Evolutionary conservation across 139 green algal genomes (phyloP).

Genomic region (Coelastrella sp.): DNA sequence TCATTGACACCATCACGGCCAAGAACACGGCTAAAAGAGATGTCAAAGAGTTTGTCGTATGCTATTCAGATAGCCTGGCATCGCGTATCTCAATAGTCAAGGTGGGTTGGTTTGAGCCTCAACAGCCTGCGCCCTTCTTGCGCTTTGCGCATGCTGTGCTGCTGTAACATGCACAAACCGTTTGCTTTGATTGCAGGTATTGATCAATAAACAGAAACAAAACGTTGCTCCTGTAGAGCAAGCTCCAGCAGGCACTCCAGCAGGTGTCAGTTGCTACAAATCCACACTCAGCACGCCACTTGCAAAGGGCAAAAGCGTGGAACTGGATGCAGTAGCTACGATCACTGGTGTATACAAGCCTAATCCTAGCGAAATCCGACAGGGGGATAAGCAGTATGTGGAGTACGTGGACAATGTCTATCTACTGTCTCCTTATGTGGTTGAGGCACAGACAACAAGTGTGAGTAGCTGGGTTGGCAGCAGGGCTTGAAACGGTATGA

Average conservation of each 20-base stretch:
- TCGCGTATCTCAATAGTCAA: constrained; percentile 52
- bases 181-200: constrained; percentile 4
- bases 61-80: constrained; percentile 35
- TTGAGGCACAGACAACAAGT: constrained; percentile 68
- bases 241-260: constrained; percentile 44
- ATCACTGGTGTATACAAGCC: constrained; percentile 69
- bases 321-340: constrained; percentile 49
- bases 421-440: constrained; percentile 75
- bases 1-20: constrained; percentile 60
- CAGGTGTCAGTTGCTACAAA: constrained; percentile 57
- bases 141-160: not conserved
- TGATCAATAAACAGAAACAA: constrained; percentile 29
- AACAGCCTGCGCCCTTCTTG: not conserved
- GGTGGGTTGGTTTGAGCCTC: constrained; percentile 45
- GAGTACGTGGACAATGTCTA: constrained; percentile 70
- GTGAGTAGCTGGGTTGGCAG: constrained; percentile 42
- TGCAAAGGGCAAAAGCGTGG: constrained; percentile 12
- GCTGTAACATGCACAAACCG: too few species aligned
- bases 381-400: constrained; percentile 82
- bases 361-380: constrained; percentile 69
- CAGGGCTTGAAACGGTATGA: too few species aligned
- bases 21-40: constrained; percentile 60
- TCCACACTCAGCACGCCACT: constrained; percentile 49
- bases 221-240: not conserved
- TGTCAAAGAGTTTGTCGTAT: constrained; percentile 49